A percentile compares a stretch with the other conserved stretches of the same genome.
Conservation (phyloP, 2,329 filamentous ascomycete species). For the Paecilomyces sp. region DNA sequence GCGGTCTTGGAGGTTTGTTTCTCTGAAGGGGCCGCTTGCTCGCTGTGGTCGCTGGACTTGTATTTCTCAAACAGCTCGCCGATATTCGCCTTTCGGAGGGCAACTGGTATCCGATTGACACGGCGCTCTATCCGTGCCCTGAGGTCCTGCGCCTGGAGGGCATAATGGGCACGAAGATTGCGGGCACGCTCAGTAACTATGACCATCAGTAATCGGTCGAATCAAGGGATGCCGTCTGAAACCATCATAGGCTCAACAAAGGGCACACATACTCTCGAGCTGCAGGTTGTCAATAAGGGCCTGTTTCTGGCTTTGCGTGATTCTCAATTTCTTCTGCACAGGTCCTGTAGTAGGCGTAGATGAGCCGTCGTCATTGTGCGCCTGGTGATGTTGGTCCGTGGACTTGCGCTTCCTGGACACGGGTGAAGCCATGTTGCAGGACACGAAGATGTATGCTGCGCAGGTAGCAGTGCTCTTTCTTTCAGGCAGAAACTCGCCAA, state of each 20-base stretch:
- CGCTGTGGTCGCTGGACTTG: constrained; percentile 15
- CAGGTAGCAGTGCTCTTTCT: background rate
- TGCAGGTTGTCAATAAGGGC: constrained; percentile 83
- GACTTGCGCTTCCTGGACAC: constrained; percentile 33
- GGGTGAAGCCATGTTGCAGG: constrained; percentile 28
- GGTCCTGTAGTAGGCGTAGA: constrained; percentile 49
- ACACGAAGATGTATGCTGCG: background rate
- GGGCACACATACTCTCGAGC: constrained; percentile 64
- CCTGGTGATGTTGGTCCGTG: constrained; percentile 23
- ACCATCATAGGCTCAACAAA: constrained; percentile 5
- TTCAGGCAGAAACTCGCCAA: background rate
- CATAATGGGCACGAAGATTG: constrained; percentile 82
- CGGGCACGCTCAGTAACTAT: constrained; percentile 75
- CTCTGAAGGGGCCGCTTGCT: constrained; percentile 19
- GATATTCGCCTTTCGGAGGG: constrained; percentile 73
- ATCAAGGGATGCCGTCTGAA: constrained; percentile 9
- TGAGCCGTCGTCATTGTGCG: constrained; percentile 41
- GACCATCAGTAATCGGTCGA: constrained; percentile 3
- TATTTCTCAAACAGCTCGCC: constrained; percentile 63
- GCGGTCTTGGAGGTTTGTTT: constrained; percentile 24
- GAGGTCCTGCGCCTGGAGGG: constrained; percentile 77
- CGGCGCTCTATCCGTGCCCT: constrained; percentile 84
- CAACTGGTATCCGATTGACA: constrained; percentile 81
- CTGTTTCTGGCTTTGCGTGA: constrained; percentile 71
- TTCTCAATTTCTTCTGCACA: constrained; percentile 54